Evolutionary conservation across 345 rosid species (phyloP).

Genomic region (Salix koriyanagi): DNA sequence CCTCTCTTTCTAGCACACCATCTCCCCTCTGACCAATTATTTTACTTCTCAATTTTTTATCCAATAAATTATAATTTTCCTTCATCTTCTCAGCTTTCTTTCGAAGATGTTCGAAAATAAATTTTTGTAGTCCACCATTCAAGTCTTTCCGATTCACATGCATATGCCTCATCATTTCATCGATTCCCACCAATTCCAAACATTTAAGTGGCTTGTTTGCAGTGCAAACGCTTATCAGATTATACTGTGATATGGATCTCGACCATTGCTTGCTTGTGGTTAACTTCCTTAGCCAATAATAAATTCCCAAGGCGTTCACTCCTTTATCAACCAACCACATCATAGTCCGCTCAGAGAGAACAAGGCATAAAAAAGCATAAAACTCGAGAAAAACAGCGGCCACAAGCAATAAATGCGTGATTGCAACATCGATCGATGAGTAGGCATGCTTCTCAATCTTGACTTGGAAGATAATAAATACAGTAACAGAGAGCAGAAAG

Average conservation of each 20-base stretch:
- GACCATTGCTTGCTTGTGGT: slow-evolving; percentile 13
- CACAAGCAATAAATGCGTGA: slow-evolving; percentile 30
- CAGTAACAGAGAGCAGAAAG: not conserved
- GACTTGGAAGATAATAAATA: slow-evolving; percentile 13
- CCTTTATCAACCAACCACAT: not conserved
- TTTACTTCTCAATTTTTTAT: not conserved
- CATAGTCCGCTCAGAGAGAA: slow-evolving; percentile 11
- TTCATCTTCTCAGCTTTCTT: not conserved
- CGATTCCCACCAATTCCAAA: not conserved
- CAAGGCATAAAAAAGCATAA: not conserved
- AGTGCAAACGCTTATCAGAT: slow-evolving; percentile 1
- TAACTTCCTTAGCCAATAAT: not conserved
- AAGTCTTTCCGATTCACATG: slow-evolving; percentile 3
- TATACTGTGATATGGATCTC: slow-evolving; percentile 16
- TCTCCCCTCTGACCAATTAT: slow-evolving; percentile 7
- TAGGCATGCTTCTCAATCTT: not conserved
- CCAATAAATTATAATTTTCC: rapidly evolving
- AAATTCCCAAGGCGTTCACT: not conserved
- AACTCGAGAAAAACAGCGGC: slow-evolving; percentile 34
- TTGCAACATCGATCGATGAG: slow-evolving; percentile 18
- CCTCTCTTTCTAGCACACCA: not conserved
- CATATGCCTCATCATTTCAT: not conserved
- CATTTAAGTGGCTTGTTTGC: not conserved
- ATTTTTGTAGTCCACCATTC: not conserved
- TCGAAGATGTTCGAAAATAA: slow-evolving; percentile 7